Evolutionary conservation across 2,329 filamentous ascomycete genomes (phyloP).

Genomic region (Knoxdaviesia capensis): DNA sequence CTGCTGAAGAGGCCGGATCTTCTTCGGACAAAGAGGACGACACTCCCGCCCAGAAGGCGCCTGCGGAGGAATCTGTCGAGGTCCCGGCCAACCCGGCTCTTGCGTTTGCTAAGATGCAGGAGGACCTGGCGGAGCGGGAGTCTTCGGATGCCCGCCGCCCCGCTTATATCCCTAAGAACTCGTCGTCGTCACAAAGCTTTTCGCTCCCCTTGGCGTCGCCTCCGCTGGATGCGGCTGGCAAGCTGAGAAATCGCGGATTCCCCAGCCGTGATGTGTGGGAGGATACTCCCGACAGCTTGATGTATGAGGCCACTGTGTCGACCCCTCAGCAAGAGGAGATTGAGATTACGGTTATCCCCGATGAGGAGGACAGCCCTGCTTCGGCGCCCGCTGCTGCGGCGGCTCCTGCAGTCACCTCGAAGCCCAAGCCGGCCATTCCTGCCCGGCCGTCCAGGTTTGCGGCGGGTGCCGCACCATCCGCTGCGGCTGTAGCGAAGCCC

Average conservation of each 20-base stretch:
- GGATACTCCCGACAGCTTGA: slow-evolving; percentile 67
- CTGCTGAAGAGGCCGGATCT: not conserved
- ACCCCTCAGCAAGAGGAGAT: slow-evolving; percentile 10
- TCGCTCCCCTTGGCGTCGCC: slow-evolving; percentile 2
- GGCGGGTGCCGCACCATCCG: slow-evolving; percentile 8
- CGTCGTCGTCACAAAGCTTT: no score
- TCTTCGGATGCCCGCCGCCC: slow-evolving; percentile 14
- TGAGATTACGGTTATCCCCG: not conserved
- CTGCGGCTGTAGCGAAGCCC: slow-evolving; percentile 34
- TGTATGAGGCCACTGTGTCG: slow-evolving; percentile 55
- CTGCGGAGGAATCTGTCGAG: slow-evolving; percentile 8
- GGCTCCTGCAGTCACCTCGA: slow-evolving; percentile 15
- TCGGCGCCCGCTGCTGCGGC: not conserved
- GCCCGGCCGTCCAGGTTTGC: slow-evolving; percentile 23
- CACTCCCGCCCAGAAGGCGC: slow-evolving; percentile 9
- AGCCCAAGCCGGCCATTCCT: slow-evolving; percentile 35
- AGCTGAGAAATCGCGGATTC: slow-evolving; percentile 51
- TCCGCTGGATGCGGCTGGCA: slow-evolving; percentile 7
- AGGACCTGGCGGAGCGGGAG: slow-evolving; percentile 41
- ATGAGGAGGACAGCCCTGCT: not conserved
- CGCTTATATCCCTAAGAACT: slow-evolving; percentile 22
- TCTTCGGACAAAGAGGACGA: slow-evolving; percentile 18
- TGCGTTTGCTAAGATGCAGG: slow-evolving; percentile 44
- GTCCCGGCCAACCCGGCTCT: slow-evolving; percentile 35
- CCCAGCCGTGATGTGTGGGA: slow-evolving; percentile 92